Conservation (phyloP, 257 asterid species). For the Ajuga chamaepitys region DNA sequence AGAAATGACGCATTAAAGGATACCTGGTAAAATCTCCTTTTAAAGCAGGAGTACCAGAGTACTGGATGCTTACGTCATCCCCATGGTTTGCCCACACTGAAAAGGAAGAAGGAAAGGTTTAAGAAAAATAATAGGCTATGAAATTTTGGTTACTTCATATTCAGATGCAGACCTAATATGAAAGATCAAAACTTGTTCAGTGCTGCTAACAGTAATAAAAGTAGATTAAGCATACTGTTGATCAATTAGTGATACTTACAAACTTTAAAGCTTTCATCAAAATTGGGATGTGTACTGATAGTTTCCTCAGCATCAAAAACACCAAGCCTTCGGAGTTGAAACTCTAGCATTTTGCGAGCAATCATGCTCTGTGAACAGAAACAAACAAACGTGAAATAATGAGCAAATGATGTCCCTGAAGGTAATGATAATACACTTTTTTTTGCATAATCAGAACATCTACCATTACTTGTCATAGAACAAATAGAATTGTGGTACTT, state of each 20-base stretch:
- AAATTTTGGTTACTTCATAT: conserved; percentile 5
- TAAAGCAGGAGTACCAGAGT: conserved; percentile 96
- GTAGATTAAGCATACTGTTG: conserved; percentile 3
- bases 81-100: conserved; percentile 99
- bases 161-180: conserved; percentile 3
- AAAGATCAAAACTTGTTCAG: conserved; percentile 1
- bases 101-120: conserved; percentile 19
- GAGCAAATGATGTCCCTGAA: conserved; percentile 6
- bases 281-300: conserved; percentile 72
- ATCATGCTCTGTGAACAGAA: conserved; percentile 69
- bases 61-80: conserved; percentile 95
- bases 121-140: conserved; percentile 8
- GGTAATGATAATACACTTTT: neutral
- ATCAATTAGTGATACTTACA: conserved; percentile 38
- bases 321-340: conserved; percentile 93
- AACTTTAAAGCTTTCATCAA: conserved; percentile 74
- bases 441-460: neutral
- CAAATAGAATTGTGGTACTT: neutral
- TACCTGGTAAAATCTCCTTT: conserved; percentile 99
- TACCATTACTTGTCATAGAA: neutral
- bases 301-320: conserved; percentile 82
- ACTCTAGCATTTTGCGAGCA: conserved; percentile 93
- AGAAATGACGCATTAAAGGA: conserved; percentile 1
- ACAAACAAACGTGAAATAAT: neutral
- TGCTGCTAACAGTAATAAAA: neutral